Conservation (phyloP, 75 land plant species). For the Chamaecyparis obtusa region DNA sequence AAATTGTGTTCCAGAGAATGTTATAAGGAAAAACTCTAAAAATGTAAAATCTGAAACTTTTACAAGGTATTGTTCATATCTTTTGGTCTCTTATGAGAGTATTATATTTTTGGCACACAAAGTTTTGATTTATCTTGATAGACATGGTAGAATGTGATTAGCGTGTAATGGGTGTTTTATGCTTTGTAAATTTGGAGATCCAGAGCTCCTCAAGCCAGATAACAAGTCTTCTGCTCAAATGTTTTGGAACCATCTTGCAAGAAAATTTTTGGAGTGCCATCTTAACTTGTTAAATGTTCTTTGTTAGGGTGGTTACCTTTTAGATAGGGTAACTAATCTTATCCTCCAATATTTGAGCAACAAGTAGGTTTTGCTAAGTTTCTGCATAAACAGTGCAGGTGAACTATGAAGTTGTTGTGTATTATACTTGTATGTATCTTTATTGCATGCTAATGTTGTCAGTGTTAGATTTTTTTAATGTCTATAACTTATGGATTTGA, state of each 20-base stretch:
- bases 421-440: neutral
- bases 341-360: conserved; percentile 90
- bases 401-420: neutral
- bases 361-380: conserved; percentile 46
- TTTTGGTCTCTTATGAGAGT: neutral
- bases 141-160: neutral
- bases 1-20: neutral
- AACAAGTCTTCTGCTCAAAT: conserved; percentile 91
- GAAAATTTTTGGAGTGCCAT: conserved; percentile 86
- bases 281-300: conserved; percentile 72
- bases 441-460: too few relatives aligned
- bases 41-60: too few relatives aligned
- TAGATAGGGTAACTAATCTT: conserved; percentile 92
- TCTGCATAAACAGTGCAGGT: neutral
- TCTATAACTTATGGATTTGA: too few relatives aligned
- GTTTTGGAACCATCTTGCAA: conserved; percentile 88
- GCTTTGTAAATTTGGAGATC: conserved; percentile 82
- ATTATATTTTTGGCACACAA: neutral
- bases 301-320: conserved; percentile 82
- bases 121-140: neutral
- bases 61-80: neutral
- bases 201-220: conserved; percentile 87
- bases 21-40: too few relatives aligned
- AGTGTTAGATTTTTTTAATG: too few relatives aligned
- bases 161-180: neutral